Base-by-base conservation (phyloP, 192 early-diverging fungal genomes). In the Ramicandelaber brevisporus region DNA sequence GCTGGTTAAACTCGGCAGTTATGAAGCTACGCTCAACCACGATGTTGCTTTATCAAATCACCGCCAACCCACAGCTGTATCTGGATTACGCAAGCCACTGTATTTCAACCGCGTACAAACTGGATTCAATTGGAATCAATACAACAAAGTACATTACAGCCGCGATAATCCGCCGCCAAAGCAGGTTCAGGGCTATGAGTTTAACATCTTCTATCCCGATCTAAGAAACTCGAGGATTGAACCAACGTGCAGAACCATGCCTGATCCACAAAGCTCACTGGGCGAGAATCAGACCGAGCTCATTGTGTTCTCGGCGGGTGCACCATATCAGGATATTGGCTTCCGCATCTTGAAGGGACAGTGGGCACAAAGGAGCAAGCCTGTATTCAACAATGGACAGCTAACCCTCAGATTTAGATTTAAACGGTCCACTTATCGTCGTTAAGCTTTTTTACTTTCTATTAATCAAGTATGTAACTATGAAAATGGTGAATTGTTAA, bases 121-220 rank as follows among this genome's bases (percentile, higher is more conserved):
- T 0, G 92, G 92, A 18, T 93, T 88, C 38, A 88, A 95, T 50
- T 98, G 92, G 92, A 98, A 95, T 65, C 88, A 95, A 60, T 98
- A 95, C 41, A 98, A 98, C 39, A 83, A 86, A 41, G 88, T 80
- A 3, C 92, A 98, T 50, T 98, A 98, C 53, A 85, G 90, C 39
- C 58, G 61, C 32, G 89, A 93, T 40, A 98, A 98, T 29, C 89
- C 89, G 6, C 92, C 92, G 22, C 92, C 92, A 11, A 98, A 95
- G 59, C 70, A 76, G 20, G 85, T 88, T 1, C 84, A 92, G 49
- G 86, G 88, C 0, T 97, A 92, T 64, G 89, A 87, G 56, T 88
- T 90, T 57, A 95, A 95, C 53, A 75, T 98, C 21, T 98, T 95
- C 47, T 98, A 90, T 43, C 92, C 88, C 2, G 92, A 98, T 51